These are phyloP conservation scores for Adansonia digitata DNA, from an alignment of 345 rosid genomes.

Conservation along the genomic window DNA sequence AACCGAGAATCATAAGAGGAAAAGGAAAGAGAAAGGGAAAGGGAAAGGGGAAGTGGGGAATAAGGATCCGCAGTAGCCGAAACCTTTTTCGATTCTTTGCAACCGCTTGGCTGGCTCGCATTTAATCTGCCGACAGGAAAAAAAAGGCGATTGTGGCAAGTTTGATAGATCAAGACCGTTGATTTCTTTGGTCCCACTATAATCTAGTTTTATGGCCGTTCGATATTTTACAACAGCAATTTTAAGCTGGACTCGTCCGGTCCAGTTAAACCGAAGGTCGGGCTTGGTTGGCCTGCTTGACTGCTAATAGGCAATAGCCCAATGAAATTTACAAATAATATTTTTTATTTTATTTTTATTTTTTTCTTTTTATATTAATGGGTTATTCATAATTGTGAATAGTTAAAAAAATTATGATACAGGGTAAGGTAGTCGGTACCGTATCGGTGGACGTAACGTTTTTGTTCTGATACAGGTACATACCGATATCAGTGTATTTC, in stretches of 20 bases:
- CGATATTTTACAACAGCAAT: background rate
- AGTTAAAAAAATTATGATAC: too few species aligned
- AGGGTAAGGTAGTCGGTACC: too few species aligned
- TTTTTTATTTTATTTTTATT: too few species aligned
- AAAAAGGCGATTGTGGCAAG: background rate
- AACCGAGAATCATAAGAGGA: background rate
- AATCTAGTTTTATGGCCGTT: background rate
- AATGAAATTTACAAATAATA: too few species aligned
- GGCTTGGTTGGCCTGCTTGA: background rate
- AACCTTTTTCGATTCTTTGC: background rate
- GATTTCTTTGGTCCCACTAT: background rate
- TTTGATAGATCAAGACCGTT: background rate
- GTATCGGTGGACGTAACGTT: too few species aligned
- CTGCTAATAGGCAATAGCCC: too few species aligned
- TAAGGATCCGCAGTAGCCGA: background rate
- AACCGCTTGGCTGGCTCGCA: slow-evolving; percentile 8
- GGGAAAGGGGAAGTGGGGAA: background rate
- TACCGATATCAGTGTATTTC: too few species aligned
- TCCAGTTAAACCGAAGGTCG: background rate
- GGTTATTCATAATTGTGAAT: too few species aligned
- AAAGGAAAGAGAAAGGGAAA: background rate
- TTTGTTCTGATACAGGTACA: too few species aligned
- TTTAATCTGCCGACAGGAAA: background rate
- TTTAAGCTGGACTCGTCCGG: background rate
- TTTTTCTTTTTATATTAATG: too few species aligned